Base-by-base conservation (phyloP, 2,329 filamentous ascomycete genomes). In the Pseudogymnoascus sp. region DNA sequence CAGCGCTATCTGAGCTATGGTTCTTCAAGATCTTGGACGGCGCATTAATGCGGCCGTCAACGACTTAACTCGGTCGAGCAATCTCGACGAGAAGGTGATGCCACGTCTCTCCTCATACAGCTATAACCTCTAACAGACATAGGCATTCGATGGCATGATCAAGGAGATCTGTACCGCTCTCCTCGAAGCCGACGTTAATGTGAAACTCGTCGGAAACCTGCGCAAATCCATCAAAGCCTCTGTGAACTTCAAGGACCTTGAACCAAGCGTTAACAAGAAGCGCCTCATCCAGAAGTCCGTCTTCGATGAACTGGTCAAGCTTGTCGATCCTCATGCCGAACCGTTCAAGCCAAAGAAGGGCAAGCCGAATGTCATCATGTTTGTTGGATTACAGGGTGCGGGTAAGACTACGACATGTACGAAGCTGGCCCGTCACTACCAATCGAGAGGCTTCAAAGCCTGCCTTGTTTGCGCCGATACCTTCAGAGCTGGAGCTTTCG, bases 351-450 rank as follows among this genome's bases (percentile, higher is more conserved):
- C 93, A 21, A 96, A 96, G 80, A 99, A 97, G 79, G 92, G 93
- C 68, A 95, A 92, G 75, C 82, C 89, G 67, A 99, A 97, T 76
- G 90, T 99, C 73, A 97, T 99, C 77, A 99, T 99, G 95, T 97
- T 99, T 75, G 95, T 99, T 67, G 95, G 95, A 78, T 82, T 99
- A 60, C 95, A 99, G 77, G 95, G 95, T 81, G 91, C 93, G 4
- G 95, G 95, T 76, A 99, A 99, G 78, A 99, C 95, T 23, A 99
- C 95, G 1, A 96, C 93, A 11, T 97, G 95, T 83, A 99, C 95
- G 42, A 99, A 99, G 78, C 82, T 99, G 67, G 95, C 95, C 16
- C 81, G 93, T 64, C 93, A 96, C 81, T 99, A 99, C 77, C 90
- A 96, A 75, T 91, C 90, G 8, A 83, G 95, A 67, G 95, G 95